Percentiles rank a stretch among this genome's conserved stretches.
phyloP scores from a whole-genome alignment of 257 asterid species.

The Salvia miltiorrhiza region DNA sequence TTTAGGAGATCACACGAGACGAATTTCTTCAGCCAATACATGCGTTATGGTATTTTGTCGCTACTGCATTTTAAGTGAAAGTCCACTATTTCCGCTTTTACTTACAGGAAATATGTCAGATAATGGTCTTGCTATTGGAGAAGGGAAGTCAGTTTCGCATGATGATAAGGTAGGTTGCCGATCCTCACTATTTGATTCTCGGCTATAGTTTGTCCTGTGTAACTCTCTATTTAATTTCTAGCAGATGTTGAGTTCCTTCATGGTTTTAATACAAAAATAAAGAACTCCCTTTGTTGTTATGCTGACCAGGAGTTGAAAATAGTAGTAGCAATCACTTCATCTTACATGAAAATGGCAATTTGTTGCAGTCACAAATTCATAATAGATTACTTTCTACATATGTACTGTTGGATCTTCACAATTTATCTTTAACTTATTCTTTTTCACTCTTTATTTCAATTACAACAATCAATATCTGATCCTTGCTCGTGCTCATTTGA shows the following conservation, averaged over 20 bases:
- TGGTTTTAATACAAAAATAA: not conserved
- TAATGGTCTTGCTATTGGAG: conserved; percentile 45
- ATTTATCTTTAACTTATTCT: not conserved
- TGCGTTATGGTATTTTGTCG: not conserved
- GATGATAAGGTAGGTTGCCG: conserved; percentile 38
- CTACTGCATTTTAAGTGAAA: not conserved
- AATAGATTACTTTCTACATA: too few relatives aligned
- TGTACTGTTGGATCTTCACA: too few relatives aligned
- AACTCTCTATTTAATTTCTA: not conserved
- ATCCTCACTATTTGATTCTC: not conserved
- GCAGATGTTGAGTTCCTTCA: not conserved
- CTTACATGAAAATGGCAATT: not conserved
- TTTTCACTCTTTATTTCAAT: not conserved
- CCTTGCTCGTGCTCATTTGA: not conserved
- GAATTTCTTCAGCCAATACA: not conserved
- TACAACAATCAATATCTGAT: not conserved
- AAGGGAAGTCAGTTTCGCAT: conserved; percentile 34
- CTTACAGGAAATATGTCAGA: conserved; percentile 55
- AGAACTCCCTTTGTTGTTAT: not conserved
- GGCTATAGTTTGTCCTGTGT: not conserved
- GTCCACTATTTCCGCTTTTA: conserved; percentile 4
- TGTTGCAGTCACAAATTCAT: too few relatives aligned
- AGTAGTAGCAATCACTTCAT: not conserved
- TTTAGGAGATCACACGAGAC: not conserved
- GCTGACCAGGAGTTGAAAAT: not conserved